Evolutionary conservation across 768 basidiomycete genomes (phyloP), one percentile per base, ranked within the genome.

Genomic region (Rhodosporidiobolus sp.): DNA sequence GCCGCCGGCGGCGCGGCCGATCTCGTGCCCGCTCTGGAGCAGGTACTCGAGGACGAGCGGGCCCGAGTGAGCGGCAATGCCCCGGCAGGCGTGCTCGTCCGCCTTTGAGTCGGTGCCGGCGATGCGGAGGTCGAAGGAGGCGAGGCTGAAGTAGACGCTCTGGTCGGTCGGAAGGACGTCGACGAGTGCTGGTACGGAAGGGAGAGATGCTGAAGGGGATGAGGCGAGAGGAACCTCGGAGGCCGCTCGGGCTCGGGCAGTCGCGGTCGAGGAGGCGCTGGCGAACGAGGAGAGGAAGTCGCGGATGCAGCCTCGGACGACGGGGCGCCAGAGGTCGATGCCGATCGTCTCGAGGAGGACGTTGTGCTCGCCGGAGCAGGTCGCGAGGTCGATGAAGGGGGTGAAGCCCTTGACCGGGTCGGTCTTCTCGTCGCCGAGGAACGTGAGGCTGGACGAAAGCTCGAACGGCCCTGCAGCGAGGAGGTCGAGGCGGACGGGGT

Each of bases 71-170:
- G 88, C 77, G 4, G 88, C 87, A 66, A 90, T 80, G 7, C 92
- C 92, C 38, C 91, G 86, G 6, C 87, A 88, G 20, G 90, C 82
- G 56, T 86, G 86, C 65, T 86, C 80, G 50, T 85, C 85, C 65
- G 89, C 89, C 72, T 91, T 91, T 65, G 93, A 84, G 79, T 95
- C 94, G 48, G 85, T 86, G n/a, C 88, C 86, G 12, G 90, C 90
- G 62, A 92, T 79, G 67, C 90, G 87, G 17, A 90, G 77, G 35
- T 88, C 86, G 57, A 90, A 82, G 48, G 86, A 86, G 2, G 84
- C 85, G 55, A 94, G 73, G 0, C 90, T 85, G 46, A 89, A 30
- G 38, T 87, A 86, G 32, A 85, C 76, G 11, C 84, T 83, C 43
- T 89, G 73, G 3, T 91, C 90, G 19, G 83, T 79, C 4, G 87